Percentiles rank a stretch among this genome's conserved stretches.
Conservation (phyloP, 108 stramenopile species). For the Cyclotella sp. region DNA sequence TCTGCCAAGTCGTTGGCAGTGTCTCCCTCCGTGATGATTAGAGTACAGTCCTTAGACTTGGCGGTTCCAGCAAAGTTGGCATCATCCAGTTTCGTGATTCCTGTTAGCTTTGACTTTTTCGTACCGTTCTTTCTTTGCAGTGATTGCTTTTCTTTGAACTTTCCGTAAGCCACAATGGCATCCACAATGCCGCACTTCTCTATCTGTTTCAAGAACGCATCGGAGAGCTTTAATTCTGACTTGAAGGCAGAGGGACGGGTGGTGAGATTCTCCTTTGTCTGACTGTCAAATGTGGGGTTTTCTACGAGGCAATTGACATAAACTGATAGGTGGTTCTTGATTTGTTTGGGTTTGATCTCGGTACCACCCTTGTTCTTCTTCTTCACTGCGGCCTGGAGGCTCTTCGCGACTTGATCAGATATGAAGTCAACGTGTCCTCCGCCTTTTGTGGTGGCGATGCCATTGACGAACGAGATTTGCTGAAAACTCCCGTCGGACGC, state of each 20-base stretch:
- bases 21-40: conserved; percentile 97
- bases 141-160: conserved; percentile 90
- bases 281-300: conserved; percentile 98
- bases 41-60: conserved; percentile 92
- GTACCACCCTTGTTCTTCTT: conserved; percentile 96
- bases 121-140: conserved; percentile 92
- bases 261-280: conserved; percentile 98
- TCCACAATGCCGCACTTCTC: conserved; percentile 95
- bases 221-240: conserved; percentile 70
- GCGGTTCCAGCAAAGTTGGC: conserved; percentile 96
- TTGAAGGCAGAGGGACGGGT: conserved; percentile 83
- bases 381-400: conserved; percentile 65
- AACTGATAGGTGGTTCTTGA: conserved; percentile 96
- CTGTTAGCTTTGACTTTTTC: conserved; percentile 94
- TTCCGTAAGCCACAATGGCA: conserved; percentile 77
- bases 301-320: conserved; percentile 97
- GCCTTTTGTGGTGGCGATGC: conserved; percentile 96
- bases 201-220: conserved; percentile 87
- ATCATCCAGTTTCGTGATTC: conserved; percentile 96
- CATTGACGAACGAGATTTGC: conserved; percentile 98
- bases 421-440: conserved; percentile 94
- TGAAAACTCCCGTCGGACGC: conserved; percentile 87
- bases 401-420: conserved; percentile 85
- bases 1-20: conserved; percentile 94
- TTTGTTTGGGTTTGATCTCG: conserved; percentile 87